Conservation (phyloP, 495 filamentous ascomycete species). For the Penicillium verhagenii region DNA sequence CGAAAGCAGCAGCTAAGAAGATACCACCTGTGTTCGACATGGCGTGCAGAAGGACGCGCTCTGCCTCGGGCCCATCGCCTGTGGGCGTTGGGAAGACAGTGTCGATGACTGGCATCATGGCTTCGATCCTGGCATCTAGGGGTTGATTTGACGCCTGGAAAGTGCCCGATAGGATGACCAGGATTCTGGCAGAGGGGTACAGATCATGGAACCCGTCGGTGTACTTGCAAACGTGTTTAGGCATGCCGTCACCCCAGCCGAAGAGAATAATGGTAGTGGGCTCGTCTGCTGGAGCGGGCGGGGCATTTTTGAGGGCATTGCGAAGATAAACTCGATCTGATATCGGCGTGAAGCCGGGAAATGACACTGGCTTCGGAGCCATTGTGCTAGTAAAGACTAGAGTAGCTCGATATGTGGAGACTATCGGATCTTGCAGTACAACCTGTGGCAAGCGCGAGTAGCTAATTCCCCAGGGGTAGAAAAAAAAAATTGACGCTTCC, state of each 20-base stretch:
- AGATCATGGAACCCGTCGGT: conserved; percentile 51
- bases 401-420: background rate
- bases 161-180: conserved; percentile 50
- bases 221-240: conserved; percentile 55
- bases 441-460: background rate
- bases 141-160: conserved; percentile 41
- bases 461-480: background rate
- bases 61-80: conserved; percentile 17
- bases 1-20: conserved; percentile 46
- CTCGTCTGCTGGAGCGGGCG: conserved; percentile 15
- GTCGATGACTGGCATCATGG: conserved; percentile 52
- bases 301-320: conserved; percentile 21
- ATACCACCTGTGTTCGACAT: conserved; percentile 55
- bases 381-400: conserved; percentile 11
- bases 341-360: conserved; percentile 29
- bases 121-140: conserved; percentile 38
- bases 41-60: conserved; percentile 44
- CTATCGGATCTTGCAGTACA: background rate
- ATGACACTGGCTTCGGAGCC: conserved; percentile 24
- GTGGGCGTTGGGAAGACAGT: conserved; percentile 37
- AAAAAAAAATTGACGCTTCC: background rate
- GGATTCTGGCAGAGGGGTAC: conserved; percentile 42
- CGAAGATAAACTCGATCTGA: conserved; percentile 28
- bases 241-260: conserved; percentile 55
- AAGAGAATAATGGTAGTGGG: conserved; percentile 40